Evolutionary conservation across 345 rosid species (phyloP), one percentile per base, ranked within the genome.

Genomic region (Pistacia integerrima): DNA sequence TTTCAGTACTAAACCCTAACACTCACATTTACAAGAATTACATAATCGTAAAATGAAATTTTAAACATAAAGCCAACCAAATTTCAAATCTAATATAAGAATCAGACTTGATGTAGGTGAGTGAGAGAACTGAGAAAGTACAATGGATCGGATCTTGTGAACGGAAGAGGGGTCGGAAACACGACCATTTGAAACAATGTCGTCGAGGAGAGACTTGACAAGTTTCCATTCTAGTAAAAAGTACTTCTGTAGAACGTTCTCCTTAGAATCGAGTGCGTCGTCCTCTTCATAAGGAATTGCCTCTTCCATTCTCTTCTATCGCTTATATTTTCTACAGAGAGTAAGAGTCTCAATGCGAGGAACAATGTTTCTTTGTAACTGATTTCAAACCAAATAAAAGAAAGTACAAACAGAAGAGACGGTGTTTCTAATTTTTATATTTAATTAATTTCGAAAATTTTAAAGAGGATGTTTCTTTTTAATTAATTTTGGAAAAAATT

Each of bases 161-260:
- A 88, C 97, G 76, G 90, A 80, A 30, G 91, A 84, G 70, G 72
- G 81, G 85, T 88, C 92, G 67, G 88, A 48, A 81, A 89, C 92
- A 68, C 90, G 90, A 77, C 87, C 90, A 67, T 81, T 70, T 38
- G 92, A 85, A 81, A 90, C 85, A 63, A 91, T 92, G 80, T 81
- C 85, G 74, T 91, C 90, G 69, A 96, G 80, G 76, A 88, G 91
- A 17, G 91, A 86, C 81, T 91, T 91, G 77, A 92, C 91, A 66
- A 91, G 90, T 64, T 87, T 86, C 98, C 98, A 92, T 60, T 96
- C 99, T 72, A 81, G 92, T 48, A 96, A 78, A 82, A 96, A 93
- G 86, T 96, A 91, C 72, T 89, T 88, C 77, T 82, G 95, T 14
- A 96, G 86, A 58, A 93, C 89, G 44, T 78, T 83, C 81, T 93